Percentiles rank a stretch among this genome's conserved stretches.
These are phyloP conservation scores for Aegilops tauschii DNA, from an alignment of 176 grass and related monocot species.

Conservation along the genomic window DNA sequence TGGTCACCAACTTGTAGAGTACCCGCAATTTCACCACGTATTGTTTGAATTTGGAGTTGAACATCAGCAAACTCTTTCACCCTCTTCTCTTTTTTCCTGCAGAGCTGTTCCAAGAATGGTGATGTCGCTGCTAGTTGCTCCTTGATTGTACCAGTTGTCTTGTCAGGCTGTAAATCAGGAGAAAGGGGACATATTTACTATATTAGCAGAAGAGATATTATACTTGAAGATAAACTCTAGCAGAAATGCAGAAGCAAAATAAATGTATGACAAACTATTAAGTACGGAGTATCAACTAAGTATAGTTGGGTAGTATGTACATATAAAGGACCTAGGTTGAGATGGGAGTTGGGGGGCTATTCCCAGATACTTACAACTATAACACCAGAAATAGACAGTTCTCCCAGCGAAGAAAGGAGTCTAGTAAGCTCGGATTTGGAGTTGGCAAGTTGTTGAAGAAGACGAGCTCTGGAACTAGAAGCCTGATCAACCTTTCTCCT, in stretches of 20 bases:
- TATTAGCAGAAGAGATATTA: neutral
- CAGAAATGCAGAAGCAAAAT: neutral
- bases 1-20: conserved; percentile 44
- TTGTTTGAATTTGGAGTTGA: conserved; percentile 70
- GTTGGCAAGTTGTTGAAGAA: conserved; percentile 75
- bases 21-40: conserved; percentile 70
- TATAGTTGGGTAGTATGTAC: neutral
- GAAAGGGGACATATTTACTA: conserved; percentile 10
- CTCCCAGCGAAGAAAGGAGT: conserved; percentile 74
- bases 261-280: neutral
- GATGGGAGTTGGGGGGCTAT: neutral
- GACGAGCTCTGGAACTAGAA: conserved; percentile 55
- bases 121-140: conserved; percentile 74
- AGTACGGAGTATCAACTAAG: neutral
- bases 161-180: conserved; percentile 59
- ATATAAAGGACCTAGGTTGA: neutral
- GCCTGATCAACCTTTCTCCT: conserved; percentile 91
- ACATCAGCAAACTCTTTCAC: conserved; percentile 74
- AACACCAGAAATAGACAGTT: conserved; percentile 64
- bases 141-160: conserved; percentile 87
- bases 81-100: conserved; percentile 70
- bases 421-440: conserved; percentile 66
- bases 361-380: conserved; percentile 49
- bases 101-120: conserved; percentile 67
- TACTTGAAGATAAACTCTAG: neutral